These are phyloP conservation scores for Acacia acuminata DNA, from an alignment of 306 rosid species.

Conservation along the genomic window DNA sequence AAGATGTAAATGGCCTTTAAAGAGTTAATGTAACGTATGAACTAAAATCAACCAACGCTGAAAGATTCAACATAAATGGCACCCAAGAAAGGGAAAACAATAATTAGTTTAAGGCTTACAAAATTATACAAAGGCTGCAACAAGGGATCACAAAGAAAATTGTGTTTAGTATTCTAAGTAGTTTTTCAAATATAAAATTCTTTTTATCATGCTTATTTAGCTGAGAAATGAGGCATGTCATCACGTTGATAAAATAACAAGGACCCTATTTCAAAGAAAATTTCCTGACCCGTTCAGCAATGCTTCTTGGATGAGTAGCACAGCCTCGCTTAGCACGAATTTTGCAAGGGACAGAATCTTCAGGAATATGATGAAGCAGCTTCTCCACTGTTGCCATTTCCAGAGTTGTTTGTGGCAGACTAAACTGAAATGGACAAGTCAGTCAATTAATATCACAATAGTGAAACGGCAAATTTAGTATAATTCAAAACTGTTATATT, in stretches of 20 bases:
- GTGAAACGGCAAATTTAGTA: not conserved
- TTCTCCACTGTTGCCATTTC: conserved; percentile 84
- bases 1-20: not conserved
- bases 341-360: conserved; percentile 93
- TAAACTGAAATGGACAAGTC: conserved; percentile 55
- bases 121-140: not conserved
- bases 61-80: not conserved
- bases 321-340: conserved; percentile 99
- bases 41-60: not conserved
- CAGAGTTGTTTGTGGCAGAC: conserved; percentile 79
- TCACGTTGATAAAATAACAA: not conserved
- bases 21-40: not conserved
- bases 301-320: conserved; percentile 98
- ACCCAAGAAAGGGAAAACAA: not conserved
- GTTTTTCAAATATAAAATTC: not conserved
- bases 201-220: not conserved
- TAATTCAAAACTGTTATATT: not conserved
- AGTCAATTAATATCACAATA: conserved; percentile 1
- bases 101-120: not conserved
- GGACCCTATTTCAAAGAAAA: conserved; percentile 2
- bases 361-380: conserved; percentile 79
- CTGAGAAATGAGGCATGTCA: not conserved
- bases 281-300: conserved; percentile 86
- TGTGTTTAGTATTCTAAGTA: not conserved
- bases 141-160: not conserved